Evolutionary conservation across 148 eudicot genomes (phyloP).

Genomic region (Linanthus parryae): DNA sequence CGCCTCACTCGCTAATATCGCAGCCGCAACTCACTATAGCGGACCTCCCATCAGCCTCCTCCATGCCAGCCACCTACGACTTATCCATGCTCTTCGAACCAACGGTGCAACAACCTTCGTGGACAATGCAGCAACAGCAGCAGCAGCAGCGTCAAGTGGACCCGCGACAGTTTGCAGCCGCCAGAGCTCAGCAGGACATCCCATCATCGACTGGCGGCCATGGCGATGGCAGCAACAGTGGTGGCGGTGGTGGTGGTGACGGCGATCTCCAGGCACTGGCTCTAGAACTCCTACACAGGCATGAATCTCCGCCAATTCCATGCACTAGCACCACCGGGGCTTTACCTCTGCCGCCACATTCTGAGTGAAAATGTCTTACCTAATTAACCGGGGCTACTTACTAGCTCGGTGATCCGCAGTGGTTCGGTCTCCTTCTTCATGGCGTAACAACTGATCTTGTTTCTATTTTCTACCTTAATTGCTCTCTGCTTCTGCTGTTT

Average conservation of each 20-base stretch:
- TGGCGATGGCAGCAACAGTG: neutral
- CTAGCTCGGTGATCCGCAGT: slow-evolving; percentile 9
- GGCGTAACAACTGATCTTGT: too few species aligned
- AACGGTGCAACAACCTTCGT: slow-evolving; percentile 21
- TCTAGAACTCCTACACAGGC: slow-evolving; percentile 35
- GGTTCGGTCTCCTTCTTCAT: too few species aligned
- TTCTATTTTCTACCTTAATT: too few species aligned
- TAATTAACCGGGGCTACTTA: slow-evolving; percentile 11
- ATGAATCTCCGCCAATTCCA: slow-evolving; percentile 21
- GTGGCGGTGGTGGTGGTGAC: slow-evolving; percentile 8
- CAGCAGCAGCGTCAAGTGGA: slow-evolving; percentile 18
- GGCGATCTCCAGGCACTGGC: slow-evolving; percentile 50
- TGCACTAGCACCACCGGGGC: slow-evolving; percentile 14
- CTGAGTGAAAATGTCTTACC: slow-evolving; percentile 18
- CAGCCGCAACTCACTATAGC: slow-evolving; percentile 43
- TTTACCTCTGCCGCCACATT: slow-evolving; percentile 32
- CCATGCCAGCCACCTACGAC: slow-evolving; percentile 31
- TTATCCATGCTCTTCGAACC: slow-evolving; percentile 44
- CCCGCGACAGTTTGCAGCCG: slow-evolving; percentile 21
- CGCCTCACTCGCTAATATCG: slow-evolving; percentile 27
- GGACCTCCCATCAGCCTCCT: slow-evolving; percentile 39
- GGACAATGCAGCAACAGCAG: slow-evolving; percentile 25
- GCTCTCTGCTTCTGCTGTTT: too few species aligned
- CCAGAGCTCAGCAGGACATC: slow-evolving; percentile 10
- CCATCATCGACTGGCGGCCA: slow-evolving; percentile 12